Evolutionary conservation across 2,329 filamentous ascomycete genomes (phyloP).

Genomic region (Balansia obtecta): DNA sequence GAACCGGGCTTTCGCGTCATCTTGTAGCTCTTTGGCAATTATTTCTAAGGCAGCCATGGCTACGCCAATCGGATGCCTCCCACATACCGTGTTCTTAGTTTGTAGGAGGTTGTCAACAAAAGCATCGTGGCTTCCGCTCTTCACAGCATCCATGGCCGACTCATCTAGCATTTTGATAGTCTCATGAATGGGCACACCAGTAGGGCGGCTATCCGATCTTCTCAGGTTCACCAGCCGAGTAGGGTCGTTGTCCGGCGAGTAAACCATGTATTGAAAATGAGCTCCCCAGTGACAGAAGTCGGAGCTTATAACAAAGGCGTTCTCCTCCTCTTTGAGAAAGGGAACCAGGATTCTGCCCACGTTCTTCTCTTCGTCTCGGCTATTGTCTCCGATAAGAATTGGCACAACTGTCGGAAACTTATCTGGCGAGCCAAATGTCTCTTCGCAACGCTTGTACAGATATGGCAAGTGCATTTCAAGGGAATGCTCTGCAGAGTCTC

Average conservation of each 20-base stretch:
- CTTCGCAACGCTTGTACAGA: slow-evolving; percentile 62
- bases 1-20: slow-evolving; percentile 45
- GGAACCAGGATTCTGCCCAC: slow-evolving; percentile 62
- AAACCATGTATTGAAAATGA: slow-evolving; percentile 71
- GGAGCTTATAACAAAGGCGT: slow-evolving; percentile 79
- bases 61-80: slow-evolving; percentile 86
- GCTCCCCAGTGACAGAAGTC: slow-evolving; percentile 96
- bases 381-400: slow-evolving; percentile 70
- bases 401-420: slow-evolving; percentile 68
- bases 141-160: slow-evolving; percentile 72
- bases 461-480: slow-evolving; percentile 96
- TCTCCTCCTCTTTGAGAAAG: slow-evolving; percentile 63
- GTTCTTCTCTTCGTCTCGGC: slow-evolving; percentile 48
- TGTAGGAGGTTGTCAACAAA: slow-evolving; percentile 58
- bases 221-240: slow-evolving; percentile 27
- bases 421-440: slow-evolving; percentile 34
- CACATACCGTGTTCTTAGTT: slow-evolving; percentile 88
- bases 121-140: slow-evolving; percentile 55
- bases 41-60: slow-evolving; percentile 78
- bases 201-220: slow-evolving; percentile 20
- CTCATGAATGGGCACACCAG: slow-evolving; percentile 55
- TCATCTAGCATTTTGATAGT: slow-evolving; percentile 73
- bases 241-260: slow-evolving; percentile 35
- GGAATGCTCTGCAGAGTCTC: slow-evolving; percentile 79
- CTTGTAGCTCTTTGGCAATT: slow-evolving; percentile 29